These are phyloP conservation scores for Physocladia obscura DNA, from an alignment of 192 early-diverging fungal species.

Conservation along the genomic window DNA sequence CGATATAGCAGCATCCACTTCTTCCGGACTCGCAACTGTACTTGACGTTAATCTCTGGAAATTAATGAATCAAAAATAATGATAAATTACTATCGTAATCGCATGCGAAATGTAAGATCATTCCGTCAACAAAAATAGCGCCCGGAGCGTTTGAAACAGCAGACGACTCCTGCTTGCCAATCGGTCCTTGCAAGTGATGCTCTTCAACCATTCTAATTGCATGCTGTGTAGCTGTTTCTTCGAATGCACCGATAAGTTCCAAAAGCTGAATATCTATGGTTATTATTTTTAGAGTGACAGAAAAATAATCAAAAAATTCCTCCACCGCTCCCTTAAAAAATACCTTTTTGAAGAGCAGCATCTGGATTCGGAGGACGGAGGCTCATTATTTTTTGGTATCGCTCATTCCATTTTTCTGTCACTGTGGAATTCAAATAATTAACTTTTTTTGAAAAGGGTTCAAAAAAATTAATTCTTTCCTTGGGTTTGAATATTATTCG, in stretches of 20 bases:
- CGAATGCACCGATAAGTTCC: slow-evolving; percentile 52
- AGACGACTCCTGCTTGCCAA: not conserved
- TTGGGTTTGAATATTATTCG: not conserved
- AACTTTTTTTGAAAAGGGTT: not conserved
- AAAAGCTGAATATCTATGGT: slow-evolving; percentile 44
- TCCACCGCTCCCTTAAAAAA: too few species aligned
- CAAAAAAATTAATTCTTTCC: not conserved
- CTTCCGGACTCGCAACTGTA: slow-evolving; percentile 34
- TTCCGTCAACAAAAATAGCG: slow-evolving; percentile 40
- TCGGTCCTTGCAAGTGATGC: slow-evolving; percentile 39
- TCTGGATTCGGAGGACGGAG: slow-evolving; percentile 30
- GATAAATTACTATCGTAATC: slow-evolving; percentile 42
- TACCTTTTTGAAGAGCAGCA: slow-evolving; percentile 44
- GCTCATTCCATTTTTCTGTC: slow-evolving; percentile 46
- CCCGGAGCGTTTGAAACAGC: slow-evolving; percentile 12
- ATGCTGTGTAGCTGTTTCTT: slow-evolving; percentile 43
- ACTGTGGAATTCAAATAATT: not conserved
- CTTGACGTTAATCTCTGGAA: not conserved
- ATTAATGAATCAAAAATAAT: slow-evolving; percentile 8
- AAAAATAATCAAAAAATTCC: too few species aligned
- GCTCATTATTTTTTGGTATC: slow-evolving; percentile 40
- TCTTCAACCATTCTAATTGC: slow-evolving; percentile 51
- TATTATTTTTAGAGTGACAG: not conserved
- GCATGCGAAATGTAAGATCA: slow-evolving; percentile 45
- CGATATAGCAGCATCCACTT: slow-evolving; percentile 33